Base-by-base conservation (phyloP, 2,329 filamentous ascomycete species). In the Alternaria sp. region DNA sequence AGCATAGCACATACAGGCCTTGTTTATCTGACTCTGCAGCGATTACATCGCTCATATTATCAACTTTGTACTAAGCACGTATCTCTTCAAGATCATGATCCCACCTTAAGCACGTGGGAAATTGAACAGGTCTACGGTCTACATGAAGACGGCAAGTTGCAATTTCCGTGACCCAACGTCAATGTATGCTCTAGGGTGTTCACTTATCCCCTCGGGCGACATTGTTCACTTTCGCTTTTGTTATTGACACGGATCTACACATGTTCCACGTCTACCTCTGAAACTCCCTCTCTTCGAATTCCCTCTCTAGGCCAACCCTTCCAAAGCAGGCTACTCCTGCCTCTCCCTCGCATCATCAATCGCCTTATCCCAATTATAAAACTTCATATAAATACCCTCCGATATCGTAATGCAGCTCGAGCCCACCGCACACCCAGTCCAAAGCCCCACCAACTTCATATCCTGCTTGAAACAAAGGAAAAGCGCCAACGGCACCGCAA, bases 401-500 rank as follows among this genome's bases (percentile, higher is more conserved):
- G 71, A 59, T 8, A 79, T 61, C 19, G 75, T 79, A 19, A 80
- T 79, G 60, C 76, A 73, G 19, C 68, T 68, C 45, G 73, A 74
- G 3, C 75, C 77, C 2, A 79, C 69, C 5, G 75, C 76, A 66
- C 75, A 78, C 0, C 78, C 79, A 4, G 76, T 72, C 79, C 79
- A 82, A 44, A 81, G 57, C 0, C 79, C 79, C 45, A 72, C 63
- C 5, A 82, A 66, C 26, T 78, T 77, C 66, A 79, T 61, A 30
- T 76, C 71, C n/a, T 70, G 71, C 7, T 73, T 69, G 25, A 82
- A 77, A 51, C 79, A 79, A 47, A 82, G 61, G 9, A 71, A 72
- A 50, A 81, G 66, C 7, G 79, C 73, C 32, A 81, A 57, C 3
- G 80, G 80, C 6, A 81, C 76, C 0, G 78, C 79, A 54, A 80